Conservation (phyloP, 176 grass and related monocot species). For the Triticum dicoccoides region DNA sequence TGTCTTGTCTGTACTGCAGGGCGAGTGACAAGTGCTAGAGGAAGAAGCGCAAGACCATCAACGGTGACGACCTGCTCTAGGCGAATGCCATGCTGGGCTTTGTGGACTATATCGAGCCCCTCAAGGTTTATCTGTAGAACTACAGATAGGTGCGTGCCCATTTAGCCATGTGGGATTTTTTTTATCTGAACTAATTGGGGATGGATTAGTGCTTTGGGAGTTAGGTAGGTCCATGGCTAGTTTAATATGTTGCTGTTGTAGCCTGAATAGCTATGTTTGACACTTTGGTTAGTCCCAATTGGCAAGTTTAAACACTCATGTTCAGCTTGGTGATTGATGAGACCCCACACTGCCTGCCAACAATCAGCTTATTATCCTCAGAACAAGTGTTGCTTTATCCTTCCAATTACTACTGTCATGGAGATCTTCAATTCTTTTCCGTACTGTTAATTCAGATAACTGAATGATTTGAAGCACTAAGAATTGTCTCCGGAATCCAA, state of each 20-base stretch:
- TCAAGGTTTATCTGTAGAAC: slow-evolving; percentile 72
- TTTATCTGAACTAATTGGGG: not conserved
- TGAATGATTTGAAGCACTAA: not conserved
- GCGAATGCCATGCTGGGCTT: slow-evolving; percentile 74
- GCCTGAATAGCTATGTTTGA: not conserved
- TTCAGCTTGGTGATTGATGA: not conserved
- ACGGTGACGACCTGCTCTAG: slow-evolving; percentile 73
- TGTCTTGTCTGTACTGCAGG: slow-evolving; percentile 2
- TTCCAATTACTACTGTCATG: not conserved
- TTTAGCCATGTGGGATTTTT: not conserved
- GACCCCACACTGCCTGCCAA: not conserved
- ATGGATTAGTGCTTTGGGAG: slow-evolving; percentile 9
- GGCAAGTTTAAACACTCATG: not conserved
- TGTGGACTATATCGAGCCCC: slow-evolving; percentile 76
- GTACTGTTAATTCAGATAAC: not conserved
- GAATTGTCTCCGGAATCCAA: not conserved
- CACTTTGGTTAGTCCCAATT: not conserved
- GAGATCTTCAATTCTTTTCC: not conserved
- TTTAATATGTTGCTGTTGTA: not conserved
- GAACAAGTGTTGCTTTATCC: not conserved
- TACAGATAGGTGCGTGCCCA: slow-evolving; percentile 58
- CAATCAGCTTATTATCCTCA: not conserved
- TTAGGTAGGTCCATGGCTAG: not conserved
- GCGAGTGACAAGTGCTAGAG: slow-evolving; percentile 82
- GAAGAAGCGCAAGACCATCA: slow-evolving; percentile 80